These are phyloP conservation scores for Aspergillus sp. DNA, from an alignment of 2,329 filamentous ascomycete species.

Conservation along the genomic window DNA sequence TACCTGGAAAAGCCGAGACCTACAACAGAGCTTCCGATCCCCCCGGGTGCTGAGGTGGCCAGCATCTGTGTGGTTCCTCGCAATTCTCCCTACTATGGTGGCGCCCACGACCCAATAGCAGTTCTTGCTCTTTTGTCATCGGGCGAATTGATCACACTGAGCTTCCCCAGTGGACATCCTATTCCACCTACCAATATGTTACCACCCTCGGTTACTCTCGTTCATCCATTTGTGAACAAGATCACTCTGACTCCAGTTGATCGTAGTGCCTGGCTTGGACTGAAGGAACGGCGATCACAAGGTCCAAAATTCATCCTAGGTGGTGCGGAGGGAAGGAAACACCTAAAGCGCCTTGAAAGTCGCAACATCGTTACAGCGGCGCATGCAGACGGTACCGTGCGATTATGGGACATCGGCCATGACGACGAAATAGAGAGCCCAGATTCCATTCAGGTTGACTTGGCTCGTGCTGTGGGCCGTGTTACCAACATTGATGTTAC, in stretches of 20 bases:
- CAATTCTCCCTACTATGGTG: slow-evolving; percentile 77
- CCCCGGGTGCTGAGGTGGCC: slow-evolving; percentile 71
- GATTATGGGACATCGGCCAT: slow-evolving; percentile 89
- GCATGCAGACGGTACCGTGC: slow-evolving; percentile 87
- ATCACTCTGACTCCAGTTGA: slow-evolving; percentile 72
- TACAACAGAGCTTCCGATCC: slow-evolving; percentile 70
- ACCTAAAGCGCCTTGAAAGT: slow-evolving; percentile 74
- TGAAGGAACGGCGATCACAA: slow-evolving; percentile 79
- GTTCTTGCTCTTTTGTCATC: slow-evolving; percentile 77
- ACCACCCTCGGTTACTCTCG: slow-evolving; percentile 80
- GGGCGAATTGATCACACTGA: slow-evolving; percentile 85
- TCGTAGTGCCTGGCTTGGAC: slow-evolving; percentile 80
- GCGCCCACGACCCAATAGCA: slow-evolving; percentile 87
- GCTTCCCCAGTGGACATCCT: slow-evolving; percentile 86
- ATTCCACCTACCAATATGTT: slow-evolving; percentile 92
- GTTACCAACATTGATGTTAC: slow-evolving; percentile 74
- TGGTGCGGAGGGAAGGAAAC: slow-evolving; percentile 69
- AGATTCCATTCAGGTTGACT: slow-evolving; percentile 77
- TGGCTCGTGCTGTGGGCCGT: slow-evolving; percentile 78
- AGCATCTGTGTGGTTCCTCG: slow-evolving; percentile 85
- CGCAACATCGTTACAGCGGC: slow-evolving; percentile 83
- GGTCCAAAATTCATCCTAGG: slow-evolving; percentile 78
- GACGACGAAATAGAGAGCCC: slow-evolving; percentile 91
- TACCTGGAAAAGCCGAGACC: slow-evolving; percentile 78
- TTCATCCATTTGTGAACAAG: slow-evolving; percentile 83